phyloP scores from a whole-genome alignment of 257 asterid genomes.

The Ballota nigra region DNA sequence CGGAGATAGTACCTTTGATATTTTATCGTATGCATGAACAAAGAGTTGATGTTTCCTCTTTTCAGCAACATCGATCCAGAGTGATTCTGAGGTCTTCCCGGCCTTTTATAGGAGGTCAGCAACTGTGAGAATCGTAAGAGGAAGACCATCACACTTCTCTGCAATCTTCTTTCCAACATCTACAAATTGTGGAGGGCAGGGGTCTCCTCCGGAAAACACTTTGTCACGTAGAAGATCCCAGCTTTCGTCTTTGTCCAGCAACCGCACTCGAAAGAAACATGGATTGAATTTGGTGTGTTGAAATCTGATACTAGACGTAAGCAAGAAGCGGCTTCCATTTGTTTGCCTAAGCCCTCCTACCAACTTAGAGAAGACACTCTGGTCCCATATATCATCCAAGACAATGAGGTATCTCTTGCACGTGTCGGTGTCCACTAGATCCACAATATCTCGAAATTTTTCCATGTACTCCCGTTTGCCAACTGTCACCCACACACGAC shows the following conservation, averaged over 20 bases:
- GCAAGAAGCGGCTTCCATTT: constrained; percentile 22
- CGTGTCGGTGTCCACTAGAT: no score
- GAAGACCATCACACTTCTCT: not conserved
- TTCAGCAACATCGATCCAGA: not conserved
- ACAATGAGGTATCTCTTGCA: constrained; percentile 22
- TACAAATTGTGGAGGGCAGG: not conserved
- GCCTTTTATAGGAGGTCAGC: not conserved
- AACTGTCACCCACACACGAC: no score
- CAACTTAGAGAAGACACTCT: not conserved
- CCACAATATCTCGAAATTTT: no score
- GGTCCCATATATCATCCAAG: constrained; percentile 35
- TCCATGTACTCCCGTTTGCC: no score
- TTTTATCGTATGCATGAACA: not conserved
- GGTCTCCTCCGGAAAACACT: not conserved
- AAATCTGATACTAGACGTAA: constrained; percentile 21
- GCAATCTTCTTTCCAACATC: not conserved
- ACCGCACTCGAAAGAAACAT: not conserved
- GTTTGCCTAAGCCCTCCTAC: constrained; percentile 6
- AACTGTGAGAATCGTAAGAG: not conserved
- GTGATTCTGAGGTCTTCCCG: not conserved
- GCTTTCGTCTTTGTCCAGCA: not conserved
- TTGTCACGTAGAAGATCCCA: not conserved
- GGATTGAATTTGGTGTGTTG: not conserved
- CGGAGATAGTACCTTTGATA: not conserved
- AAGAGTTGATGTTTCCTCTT: not conserved